These are phyloP conservation scores for Oldenlandia corymbosa DNA, from an alignment of 257 asterid species.

Conservation along the genomic window DNA sequence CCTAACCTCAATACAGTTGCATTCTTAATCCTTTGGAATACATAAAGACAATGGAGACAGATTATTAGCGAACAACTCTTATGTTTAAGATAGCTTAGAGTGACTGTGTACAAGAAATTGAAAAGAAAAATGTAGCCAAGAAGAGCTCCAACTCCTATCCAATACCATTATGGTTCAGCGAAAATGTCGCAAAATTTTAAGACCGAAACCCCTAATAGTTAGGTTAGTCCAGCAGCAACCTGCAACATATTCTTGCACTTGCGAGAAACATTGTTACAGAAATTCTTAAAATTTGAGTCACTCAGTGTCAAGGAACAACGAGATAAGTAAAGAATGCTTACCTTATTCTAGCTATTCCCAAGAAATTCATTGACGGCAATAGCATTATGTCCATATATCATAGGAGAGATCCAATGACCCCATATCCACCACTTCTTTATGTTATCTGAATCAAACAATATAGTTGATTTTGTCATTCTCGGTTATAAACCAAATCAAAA, in stretches of 20 bases:
- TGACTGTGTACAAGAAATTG: slow-evolving; percentile 23
- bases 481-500: slow-evolving; percentile 23
- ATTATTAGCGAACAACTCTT: too few relatives aligned
- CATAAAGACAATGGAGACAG: too few relatives aligned
- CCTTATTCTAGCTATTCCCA: slow-evolving; percentile 62
- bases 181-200: slow-evolving; percentile 29
- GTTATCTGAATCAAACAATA: background rate
- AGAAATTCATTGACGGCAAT: slow-evolving; percentile 81
- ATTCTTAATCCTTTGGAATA: too few relatives aligned
- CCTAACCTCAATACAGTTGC: too few relatives aligned
- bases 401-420: slow-evolving; percentile 90
- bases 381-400: slow-evolving; percentile 89
- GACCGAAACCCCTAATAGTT: slow-evolving; percentile 27
- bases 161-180: slow-evolving; percentile 37
- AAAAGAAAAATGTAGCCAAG: slow-evolving; percentile 26
- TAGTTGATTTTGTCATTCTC: too few relatives aligned
- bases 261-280: too few relatives aligned
- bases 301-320: background rate
- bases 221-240: slow-evolving; percentile 20
- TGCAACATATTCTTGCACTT: too few relatives aligned
- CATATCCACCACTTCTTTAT: slow-evolving; percentile 71
- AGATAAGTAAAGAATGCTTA: slow-evolving; percentile 3
- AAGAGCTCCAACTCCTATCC: slow-evolving; percentile 39
- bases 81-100: slow-evolving; percentile 61
- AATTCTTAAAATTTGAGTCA: background rate